Base-by-base conservation (phyloP, 2,329 filamentous ascomycete genomes). In the Fusarium pseudonygamai region DNA sequence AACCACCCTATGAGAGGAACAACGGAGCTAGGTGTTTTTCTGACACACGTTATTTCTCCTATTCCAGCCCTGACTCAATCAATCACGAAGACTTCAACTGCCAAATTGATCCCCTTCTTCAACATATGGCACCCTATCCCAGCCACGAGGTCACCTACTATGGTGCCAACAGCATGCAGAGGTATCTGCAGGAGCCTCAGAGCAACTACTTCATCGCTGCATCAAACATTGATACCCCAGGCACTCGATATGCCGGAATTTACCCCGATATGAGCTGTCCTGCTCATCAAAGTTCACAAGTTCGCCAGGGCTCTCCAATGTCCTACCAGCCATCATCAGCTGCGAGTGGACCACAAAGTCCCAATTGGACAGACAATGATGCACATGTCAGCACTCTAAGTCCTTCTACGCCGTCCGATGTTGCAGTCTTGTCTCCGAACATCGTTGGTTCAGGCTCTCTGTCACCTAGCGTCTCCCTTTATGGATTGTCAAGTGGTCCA, bases 371-470 rank as follows among this genome's bases (percentile, higher is more conserved):
- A 15, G 76, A 74, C 7, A 70, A 60, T 39, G 75, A 75, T 46
- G 52, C 36, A 36, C 61, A 59, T 40, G 49, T 60, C 20, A 65
- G 67, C 26, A 69, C 67, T 9, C 64, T 61, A 50, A 68, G 58
- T 12, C 74, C 75, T 36, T 67, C 67, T 40, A 77, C 74, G 14
- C 76, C 76, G 26, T 60, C 74, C 3, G 71, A 69, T 45, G 49
- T 58, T 47, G 50, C 47, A 32, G 49, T 71, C 14, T 50, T 67
- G 24, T 77, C 60, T 34, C 64, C 74, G 7, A 39, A 59, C 26
- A 56, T 69, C 28, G 67, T 57, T 28, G 40, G 37, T 20, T 49
- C 53, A 34, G 74, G 70, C 16, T 55, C 45, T 14, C 45, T 60
- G n/a, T 69, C 72, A n/a, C 71, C 72, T 30, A 59, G 45, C 15